Evolutionary conservation across 495 filamentous ascomycete species (phyloP).

Genomic region (Penicillium coprophilum): DNA sequence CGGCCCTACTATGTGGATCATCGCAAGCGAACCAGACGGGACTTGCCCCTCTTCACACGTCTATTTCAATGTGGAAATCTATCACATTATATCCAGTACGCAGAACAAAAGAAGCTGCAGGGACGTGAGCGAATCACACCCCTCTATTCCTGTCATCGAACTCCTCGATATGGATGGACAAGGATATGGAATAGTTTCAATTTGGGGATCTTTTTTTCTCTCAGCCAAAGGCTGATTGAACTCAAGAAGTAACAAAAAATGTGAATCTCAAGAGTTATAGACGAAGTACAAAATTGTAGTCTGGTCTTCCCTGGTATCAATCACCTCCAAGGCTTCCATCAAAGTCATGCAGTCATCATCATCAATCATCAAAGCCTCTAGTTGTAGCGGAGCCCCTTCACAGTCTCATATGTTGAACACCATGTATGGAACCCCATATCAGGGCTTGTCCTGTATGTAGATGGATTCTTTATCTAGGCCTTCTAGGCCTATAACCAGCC

Average conservation of each 20-base stretch:
- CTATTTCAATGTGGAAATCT: background rate
- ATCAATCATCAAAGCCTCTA: slow-evolving; percentile 13
- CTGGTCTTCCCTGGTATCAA: slow-evolving; percentile 7
- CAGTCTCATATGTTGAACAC: background rate
- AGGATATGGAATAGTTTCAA: background rate
- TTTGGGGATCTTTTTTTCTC: background rate
- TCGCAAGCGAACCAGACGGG: background rate
- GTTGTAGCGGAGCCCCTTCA: slow-evolving; percentile 4
- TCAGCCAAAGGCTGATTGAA: background rate
- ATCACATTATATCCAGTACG: background rate
- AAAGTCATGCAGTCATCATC: slow-evolving; percentile 14
- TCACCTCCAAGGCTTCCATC: background rate
- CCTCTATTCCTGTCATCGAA: background rate
- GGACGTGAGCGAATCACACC: background rate
- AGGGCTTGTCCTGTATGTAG: background rate
- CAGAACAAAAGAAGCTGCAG: slow-evolving; percentile 3
- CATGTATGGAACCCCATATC: background rate
- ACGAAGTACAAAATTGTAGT: background rate
- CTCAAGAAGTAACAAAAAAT: background rate
- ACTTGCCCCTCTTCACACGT: background rate
- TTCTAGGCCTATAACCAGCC: background rate
- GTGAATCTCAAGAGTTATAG: slow-evolving; percentile 7
- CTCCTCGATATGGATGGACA: background rate
- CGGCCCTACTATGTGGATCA: background rate
- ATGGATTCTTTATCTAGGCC: background rate